Base-by-base conservation (phyloP, 257 asterid genomes). In the Schizonepeta tenuifolia region DNA sequence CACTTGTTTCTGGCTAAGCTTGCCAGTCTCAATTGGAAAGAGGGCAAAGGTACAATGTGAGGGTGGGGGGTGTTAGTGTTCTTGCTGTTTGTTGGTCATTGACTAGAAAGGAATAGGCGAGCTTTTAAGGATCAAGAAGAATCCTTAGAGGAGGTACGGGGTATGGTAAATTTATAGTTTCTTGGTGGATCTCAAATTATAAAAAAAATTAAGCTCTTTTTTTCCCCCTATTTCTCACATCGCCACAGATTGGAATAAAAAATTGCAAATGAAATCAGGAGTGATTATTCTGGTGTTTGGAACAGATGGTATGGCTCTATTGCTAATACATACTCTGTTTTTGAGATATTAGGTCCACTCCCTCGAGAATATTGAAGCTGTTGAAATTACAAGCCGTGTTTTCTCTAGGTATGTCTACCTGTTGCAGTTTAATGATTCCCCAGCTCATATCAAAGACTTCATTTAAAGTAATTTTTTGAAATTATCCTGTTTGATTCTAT, bases 361-460 rank as follows among this genome's bases (percentile, higher is more conserved):
- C 68, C 60, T 35, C 15, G 93, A 88, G 81, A 95, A 90, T 86
- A 79, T 95, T 79, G 96, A 86, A 71, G 93, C 98, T 67, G 98
- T 95, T 81, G 97, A 95, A 78, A 68, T 69, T 79, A 92, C 97
- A 59, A 86, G 90, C 76, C 86, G 78, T 65, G 65, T 83, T 79
- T 80, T 82, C 68, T 86, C 96, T 49, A 88, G 99, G 99, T 91
- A 82, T 74, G 81, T 75, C 71, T 72, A 67, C 43, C 47, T 65
- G 26, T 49, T 22, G 40, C 56, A 24, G 57, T 43, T 36, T 15
- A 61, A 18, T 71, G 68, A 73, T 70, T 53, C 66, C 69, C 36
- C 36, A 20, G 38, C 65, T 51, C 35, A 61, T 72, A 44, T 43
- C 58, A 24, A 4, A 41, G 53, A 62, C 56, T 62, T 66, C 41